Evolutionary conservation across 1,139 yeast species (phyloP).

Genomic region (Saccharomyces pastorianus): DNA sequence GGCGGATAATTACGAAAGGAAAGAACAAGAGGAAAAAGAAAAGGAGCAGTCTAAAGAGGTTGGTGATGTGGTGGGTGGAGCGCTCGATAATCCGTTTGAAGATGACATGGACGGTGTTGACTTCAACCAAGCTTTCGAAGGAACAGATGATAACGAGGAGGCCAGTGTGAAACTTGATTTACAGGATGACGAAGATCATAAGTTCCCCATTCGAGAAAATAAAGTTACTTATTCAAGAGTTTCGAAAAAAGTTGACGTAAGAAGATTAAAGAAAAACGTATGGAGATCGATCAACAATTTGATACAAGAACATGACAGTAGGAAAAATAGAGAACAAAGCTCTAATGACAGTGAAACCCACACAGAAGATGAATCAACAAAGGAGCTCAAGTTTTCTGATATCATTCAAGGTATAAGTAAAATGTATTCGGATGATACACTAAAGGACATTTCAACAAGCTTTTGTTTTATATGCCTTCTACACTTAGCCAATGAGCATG

Average conservation of each 20-base stretch:
- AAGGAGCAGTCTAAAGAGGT: conserved; percentile 21
- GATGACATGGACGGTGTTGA: conserved; percentile 35
- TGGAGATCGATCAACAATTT: conserved; percentile 51
- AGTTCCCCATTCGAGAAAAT: conserved; percentile 43
- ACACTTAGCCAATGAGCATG: conserved; percentile 87
- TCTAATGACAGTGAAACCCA: not conserved
- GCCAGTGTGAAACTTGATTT: conserved; percentile 7
- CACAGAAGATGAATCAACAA: not conserved
- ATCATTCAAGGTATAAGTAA: conserved; percentile 44
- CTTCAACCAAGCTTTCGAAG: conserved; percentile 38
- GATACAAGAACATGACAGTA: conserved; percentile 10
- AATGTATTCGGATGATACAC: conserved; percentile 45
- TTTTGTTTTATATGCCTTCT: conserved; percentile 77
- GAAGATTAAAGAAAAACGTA: conserved; percentile 67
- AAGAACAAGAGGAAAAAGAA: conserved; percentile 22
- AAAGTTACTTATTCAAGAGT: conserved; percentile 63
- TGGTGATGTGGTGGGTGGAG: conserved; percentile 22
- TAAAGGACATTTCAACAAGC: conserved; percentile 72
- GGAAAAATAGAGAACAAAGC: not conserved
- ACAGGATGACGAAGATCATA: conserved; percentile 37
- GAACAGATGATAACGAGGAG: conserved; percentile 28
- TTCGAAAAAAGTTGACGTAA: conserved; percentile 81
- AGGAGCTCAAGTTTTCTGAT: conserved; percentile 29
- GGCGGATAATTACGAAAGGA: conserved; percentile 56
- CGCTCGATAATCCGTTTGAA: conserved; percentile 25